Percentiles rank a stretch among this genome's conserved stretches.
Conservation (phyloP, 805 yeast species). For the Candida orba region DNA sequence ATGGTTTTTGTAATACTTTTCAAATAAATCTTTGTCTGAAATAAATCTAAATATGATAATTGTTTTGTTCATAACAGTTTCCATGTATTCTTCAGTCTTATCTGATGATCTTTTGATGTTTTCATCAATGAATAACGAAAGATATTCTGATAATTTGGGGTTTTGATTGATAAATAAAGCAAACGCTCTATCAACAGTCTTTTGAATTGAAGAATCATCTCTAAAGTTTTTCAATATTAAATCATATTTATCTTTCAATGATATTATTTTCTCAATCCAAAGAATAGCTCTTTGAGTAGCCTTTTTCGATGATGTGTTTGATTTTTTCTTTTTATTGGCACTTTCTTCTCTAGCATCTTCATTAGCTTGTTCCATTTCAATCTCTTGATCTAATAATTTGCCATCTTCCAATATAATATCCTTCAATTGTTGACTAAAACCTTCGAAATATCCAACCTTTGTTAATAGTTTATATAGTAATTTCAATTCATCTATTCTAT, state of each 20-base stretch:
- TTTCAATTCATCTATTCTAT: slow-evolving; percentile 35
- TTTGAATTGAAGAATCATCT: slow-evolving; percentile 41
- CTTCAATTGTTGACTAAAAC: slow-evolving; percentile 41
- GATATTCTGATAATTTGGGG: slow-evolving; percentile 42
- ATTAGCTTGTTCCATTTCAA: slow-evolving; percentile 19
- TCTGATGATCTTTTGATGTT: slow-evolving; percentile 44
- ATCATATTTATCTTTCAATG: slow-evolving; percentile 44
- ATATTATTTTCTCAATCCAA: slow-evolving; percentile 59
- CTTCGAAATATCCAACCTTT: slow-evolving; percentile 48
- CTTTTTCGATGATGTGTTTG: slow-evolving; percentile 19
- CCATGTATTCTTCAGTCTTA: slow-evolving; percentile 37
- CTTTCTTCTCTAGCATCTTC: slow-evolving; percentile 4
- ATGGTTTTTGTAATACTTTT: slow-evolving; percentile 77
- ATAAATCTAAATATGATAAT: slow-evolving; percentile 59
- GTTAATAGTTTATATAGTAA: slow-evolving; percentile 43
- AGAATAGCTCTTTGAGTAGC: slow-evolving; percentile 44
- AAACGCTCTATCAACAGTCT: slow-evolving; percentile 53
- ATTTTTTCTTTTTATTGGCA: slow-evolving; percentile 6
- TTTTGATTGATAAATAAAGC: slow-evolving; percentile 51
- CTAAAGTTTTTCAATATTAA: slow-evolving; percentile 38
- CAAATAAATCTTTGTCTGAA: slow-evolving; percentile 80
- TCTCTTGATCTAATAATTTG: slow-evolving; percentile 11
- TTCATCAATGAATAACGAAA: slow-evolving; percentile 55
- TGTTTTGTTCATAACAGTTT: slow-evolving; percentile 43
- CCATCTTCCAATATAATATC: slow-evolving; percentile 44